Evolutionary conservation across 139 green algal genomes (phyloP).

Genomic region (Tetradesmus obliquus): DNA sequence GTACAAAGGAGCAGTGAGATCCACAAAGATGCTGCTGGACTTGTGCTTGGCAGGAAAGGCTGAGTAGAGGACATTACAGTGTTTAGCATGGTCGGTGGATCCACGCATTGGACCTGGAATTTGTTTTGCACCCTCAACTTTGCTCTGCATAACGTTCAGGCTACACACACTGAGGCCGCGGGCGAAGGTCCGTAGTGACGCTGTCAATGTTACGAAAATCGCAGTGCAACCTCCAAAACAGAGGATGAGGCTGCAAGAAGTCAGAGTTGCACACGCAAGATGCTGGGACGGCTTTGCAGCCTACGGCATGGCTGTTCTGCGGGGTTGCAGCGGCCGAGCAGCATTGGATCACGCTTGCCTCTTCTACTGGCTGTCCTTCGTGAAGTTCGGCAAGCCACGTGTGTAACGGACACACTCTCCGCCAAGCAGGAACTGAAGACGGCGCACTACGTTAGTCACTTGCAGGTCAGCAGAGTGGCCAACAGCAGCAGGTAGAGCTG

Average conservation of each 20-base stretch:
- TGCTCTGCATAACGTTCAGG: too few relatives aligned
- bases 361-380: not conserved
- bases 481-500: not conserved
- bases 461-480: constrained; percentile 44
- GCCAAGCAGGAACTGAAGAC: not conserved
- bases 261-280: not conserved
- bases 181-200: not conserved
- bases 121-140: too few relatives aligned
- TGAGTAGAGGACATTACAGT: too few relatives aligned
- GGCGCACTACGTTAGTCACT: constrained; percentile 57
- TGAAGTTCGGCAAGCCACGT: not conserved
- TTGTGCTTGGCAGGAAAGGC: too few relatives aligned
- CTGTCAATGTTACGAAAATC: not conserved
- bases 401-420: not conserved
- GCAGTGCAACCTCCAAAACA: not conserved
- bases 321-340: not conserved
- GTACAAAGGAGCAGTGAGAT: too few relatives aligned
- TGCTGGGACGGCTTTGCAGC: not conserved
- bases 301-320: not conserved
- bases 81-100: too few relatives aligned
- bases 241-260: too few relatives aligned
- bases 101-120: too few relatives aligned
- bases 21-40: too few relatives aligned
- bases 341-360: not conserved
- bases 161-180: too few relatives aligned